phyloP scores from a whole-genome alignment of 495 filamentous ascomycete species.

The Penicillium longicatenatum region DNA sequence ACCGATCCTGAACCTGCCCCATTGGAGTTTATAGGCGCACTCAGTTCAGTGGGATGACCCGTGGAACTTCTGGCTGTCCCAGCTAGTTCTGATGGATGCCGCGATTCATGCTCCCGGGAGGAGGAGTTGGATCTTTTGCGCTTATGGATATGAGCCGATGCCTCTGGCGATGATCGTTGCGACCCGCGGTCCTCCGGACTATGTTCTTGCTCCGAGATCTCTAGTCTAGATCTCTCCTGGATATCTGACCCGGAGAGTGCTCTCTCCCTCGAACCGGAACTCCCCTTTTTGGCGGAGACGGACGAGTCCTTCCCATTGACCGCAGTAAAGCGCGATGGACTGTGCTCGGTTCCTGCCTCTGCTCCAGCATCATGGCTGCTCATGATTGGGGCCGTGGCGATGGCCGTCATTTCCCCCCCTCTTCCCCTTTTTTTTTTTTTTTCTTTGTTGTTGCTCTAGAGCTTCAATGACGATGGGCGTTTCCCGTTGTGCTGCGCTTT shows the following conservation, averaged over 20 bases:
- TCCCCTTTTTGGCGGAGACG: slow-evolving; percentile 8
- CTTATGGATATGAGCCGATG: slow-evolving; percentile 33
- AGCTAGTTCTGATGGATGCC: slow-evolving; percentile 2
- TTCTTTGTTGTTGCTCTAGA: too few species aligned
- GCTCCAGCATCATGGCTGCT: slow-evolving; percentile 40
- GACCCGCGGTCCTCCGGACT: slow-evolving; percentile 15
- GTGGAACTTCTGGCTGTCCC: slow-evolving; percentile 2
- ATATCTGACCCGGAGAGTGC: neutral
- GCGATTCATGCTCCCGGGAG: slow-evolving; percentile 26
- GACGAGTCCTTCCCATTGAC: slow-evolving; percentile 50
- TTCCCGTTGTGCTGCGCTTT: neutral
- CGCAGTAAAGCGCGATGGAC: slow-evolving; percentile 55
- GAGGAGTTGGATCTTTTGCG: slow-evolving; percentile 45
- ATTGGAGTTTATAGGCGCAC: slow-evolving; percentile 19
- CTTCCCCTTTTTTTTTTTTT: too few species aligned
- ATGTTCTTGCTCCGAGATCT: neutral
- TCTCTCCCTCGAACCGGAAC: slow-evolving; percentile 12
- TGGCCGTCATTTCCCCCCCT: slow-evolving; percentile 41
- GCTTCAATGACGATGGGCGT: neutral
- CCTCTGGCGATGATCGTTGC: slow-evolving; percentile 29
- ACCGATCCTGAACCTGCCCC: slow-evolving; percentile 22
- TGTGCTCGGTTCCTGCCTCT: slow-evolving; percentile 47
- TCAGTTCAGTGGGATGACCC: slow-evolving; percentile 9
- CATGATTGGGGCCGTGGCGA: slow-evolving; percentile 41
- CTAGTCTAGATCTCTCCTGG: neutral